phyloP scores from a whole-genome alignment of 371 early-diverging fungal genomes.

The Syncephalis plumigaleata region DNA sequence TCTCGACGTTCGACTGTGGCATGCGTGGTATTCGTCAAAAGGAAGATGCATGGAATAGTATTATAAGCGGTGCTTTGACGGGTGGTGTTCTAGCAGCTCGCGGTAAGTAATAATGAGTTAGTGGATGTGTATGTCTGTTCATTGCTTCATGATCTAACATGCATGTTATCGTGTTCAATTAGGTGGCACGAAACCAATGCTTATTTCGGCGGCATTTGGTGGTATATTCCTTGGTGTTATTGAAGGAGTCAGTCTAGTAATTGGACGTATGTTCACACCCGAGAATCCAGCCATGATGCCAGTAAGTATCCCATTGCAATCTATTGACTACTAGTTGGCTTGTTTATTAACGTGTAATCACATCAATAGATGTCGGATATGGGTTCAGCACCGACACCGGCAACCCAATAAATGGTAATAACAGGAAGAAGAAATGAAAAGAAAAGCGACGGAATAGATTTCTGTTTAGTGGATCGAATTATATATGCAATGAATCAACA shows the following conservation, averaged over 20 bases:
- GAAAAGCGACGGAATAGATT: too few species aligned
- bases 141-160: neutral
- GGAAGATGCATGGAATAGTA: conserved; percentile 94
- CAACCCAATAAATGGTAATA: too few species aligned
- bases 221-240: conserved; percentile 83
- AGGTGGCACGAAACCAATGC: conserved; percentile 67
- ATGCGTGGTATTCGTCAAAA: conserved; percentile 80
- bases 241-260: conserved; percentile 81
- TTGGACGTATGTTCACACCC: conserved; percentile 22
- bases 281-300: conserved; percentile 6
- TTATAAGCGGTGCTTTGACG: conserved; percentile 80
- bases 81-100: conserved; percentile 89
- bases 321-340: too few species aligned
- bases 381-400: too few species aligned
- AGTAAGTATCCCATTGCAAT: too few species aligned
- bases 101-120: conserved; percentile 10
- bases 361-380: too few species aligned
- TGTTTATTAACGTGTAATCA: too few species aligned
- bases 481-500: too few species aligned
- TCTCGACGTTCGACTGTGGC: conserved; percentile 89
- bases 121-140: neutral
- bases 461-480: too few species aligned
- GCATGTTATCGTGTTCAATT: neutral
- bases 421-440: too few species aligned
- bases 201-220: conserved; percentile 76